phyloP scores from a whole-genome alignment of 805 yeast species.

The Hanseniaspora vineae region DNA sequence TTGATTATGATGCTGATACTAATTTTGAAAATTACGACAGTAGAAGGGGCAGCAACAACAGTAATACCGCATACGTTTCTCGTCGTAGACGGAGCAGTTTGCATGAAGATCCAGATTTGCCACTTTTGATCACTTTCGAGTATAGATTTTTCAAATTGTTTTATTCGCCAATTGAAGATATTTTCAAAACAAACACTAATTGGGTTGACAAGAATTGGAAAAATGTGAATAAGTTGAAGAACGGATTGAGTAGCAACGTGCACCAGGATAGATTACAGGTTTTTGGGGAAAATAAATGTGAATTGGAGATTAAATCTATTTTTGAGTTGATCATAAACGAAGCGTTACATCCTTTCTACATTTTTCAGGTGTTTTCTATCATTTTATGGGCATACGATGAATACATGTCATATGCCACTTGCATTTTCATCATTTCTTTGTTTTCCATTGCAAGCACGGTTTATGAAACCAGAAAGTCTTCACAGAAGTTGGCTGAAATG shows the following conservation, averaged over 20 bases:
- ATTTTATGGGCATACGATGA: conserved; percentile 85
- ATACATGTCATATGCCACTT: conserved; percentile 85
- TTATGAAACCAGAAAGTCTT: conserved; percentile 70
- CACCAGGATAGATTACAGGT: conserved; percentile 59
- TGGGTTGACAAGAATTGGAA: conserved; percentile 84
- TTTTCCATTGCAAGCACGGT: conserved; percentile 70
- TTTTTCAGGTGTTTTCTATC: conserved; percentile 88
- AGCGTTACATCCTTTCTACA: conserved; percentile 87
- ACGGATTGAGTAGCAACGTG: conserved; percentile 57
- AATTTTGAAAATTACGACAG: conserved; percentile 9
- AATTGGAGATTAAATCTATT: conserved; percentile 60
- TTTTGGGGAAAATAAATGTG: conserved; percentile 67
- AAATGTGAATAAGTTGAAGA: conserved; percentile 35
- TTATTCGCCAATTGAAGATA: conserved; percentile 78
- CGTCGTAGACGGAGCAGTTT: neutral
- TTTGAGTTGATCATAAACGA: conserved; percentile 65
- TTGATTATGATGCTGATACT: conserved; percentile 8
- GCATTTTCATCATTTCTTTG: conserved; percentile 79
- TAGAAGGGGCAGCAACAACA: too few species aligned
- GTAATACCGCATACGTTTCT: too few species aligned
- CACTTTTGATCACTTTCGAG: conserved; percentile 54
- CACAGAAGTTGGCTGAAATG: conserved; percentile 57
- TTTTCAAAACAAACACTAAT: conserved; percentile 67
- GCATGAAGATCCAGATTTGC: conserved; percentile 34
- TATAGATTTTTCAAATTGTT: conserved; percentile 76